phyloP scores from a whole-genome alignment of 2,329 filamentous ascomycete species.

The Diaporthe velutina region DNA sequence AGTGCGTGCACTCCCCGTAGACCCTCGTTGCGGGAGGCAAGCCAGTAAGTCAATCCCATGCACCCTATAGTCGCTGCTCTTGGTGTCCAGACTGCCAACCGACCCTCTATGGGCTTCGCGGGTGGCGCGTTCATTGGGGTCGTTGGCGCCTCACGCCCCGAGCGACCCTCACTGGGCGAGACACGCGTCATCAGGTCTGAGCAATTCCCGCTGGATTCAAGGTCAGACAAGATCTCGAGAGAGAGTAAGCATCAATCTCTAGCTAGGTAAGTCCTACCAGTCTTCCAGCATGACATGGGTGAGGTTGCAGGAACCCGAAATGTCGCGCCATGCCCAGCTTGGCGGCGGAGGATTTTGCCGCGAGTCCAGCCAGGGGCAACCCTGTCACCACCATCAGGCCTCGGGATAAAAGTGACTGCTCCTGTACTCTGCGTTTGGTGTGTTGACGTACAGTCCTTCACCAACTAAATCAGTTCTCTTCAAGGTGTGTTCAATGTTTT shows the following conservation, averaged over 20 bases:
- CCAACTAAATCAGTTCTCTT: too few relatives aligned
- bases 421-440: too few relatives aligned
- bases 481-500: too few relatives aligned
- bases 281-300: background rate
- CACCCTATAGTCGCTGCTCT: slow-evolving; percentile 5
- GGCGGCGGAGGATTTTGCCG: slow-evolving; percentile 3
- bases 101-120: background rate
- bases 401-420: too few relatives aligned
- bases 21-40: background rate
- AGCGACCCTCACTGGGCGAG: background rate
- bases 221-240: too few relatives aligned
- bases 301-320: background rate
- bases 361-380: background rate
- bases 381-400: background rate
- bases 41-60: slow-evolving; percentile 13
- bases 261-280: background rate
- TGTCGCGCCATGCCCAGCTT: slow-evolving; percentile 1
- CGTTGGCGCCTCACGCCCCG: background rate
- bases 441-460: too few relatives aligned
- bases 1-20: slow-evolving; percentile 12
- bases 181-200: background rate
- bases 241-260: background rate
- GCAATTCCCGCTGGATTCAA: too few relatives aligned
- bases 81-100: slow-evolving; percentile 15
- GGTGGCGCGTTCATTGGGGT: too few relatives aligned